A percentile compares a stretch with the other conserved stretches of the same genome.
phyloP scores from a whole-genome alignment of 1,284 basidiomycete species.

The Coniferiporia weirii region DNA sequence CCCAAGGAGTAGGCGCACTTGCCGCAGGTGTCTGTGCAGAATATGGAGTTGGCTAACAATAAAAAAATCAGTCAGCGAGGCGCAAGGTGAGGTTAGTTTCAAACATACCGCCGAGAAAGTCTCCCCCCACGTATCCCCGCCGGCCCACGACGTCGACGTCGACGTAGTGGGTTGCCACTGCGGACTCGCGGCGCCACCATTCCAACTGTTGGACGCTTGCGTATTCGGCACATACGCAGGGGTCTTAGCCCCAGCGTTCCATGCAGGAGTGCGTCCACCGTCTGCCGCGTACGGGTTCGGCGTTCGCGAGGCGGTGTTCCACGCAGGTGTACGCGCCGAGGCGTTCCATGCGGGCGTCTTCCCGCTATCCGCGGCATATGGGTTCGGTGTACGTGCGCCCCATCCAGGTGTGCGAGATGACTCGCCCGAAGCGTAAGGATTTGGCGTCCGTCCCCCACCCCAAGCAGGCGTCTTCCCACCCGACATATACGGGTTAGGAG shows the following conservation, averaged over 20 bases:
- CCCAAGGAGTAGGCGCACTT: constrained; percentile 15
- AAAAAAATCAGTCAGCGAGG: background rate
- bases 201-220: constrained; percentile 38
- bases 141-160: background rate
- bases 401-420: constrained; percentile 34
- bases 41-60: constrained; percentile 9
- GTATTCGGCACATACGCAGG: constrained; percentile 28
- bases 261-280: constrained; percentile 52
- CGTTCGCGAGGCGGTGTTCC: constrained; percentile 54
- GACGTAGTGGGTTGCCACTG: constrained; percentile 19
- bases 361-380: constrained; percentile 42
- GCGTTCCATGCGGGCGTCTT: constrained; percentile 23
- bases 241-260: constrained; percentile 43
- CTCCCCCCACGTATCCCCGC: constrained; percentile 2
- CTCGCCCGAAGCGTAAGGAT: constrained; percentile 16
- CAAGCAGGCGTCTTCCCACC: constrained; percentile 32
- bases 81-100: background rate
- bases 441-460: constrained; percentile 19
- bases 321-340: constrained; percentile 50
- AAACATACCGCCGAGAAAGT: constrained; percentile 7
- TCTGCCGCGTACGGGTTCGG: constrained; percentile 65
- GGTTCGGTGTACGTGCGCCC: constrained; percentile 52
- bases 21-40: constrained; percentile 13
- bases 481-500: constrained; percentile 33
- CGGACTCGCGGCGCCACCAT: constrained; percentile 35